These are phyloP conservation scores for Corinectria fuckeliana DNA, from an alignment of 2,329 filamentous ascomycete genomes.

Conservation along the genomic window DNA sequence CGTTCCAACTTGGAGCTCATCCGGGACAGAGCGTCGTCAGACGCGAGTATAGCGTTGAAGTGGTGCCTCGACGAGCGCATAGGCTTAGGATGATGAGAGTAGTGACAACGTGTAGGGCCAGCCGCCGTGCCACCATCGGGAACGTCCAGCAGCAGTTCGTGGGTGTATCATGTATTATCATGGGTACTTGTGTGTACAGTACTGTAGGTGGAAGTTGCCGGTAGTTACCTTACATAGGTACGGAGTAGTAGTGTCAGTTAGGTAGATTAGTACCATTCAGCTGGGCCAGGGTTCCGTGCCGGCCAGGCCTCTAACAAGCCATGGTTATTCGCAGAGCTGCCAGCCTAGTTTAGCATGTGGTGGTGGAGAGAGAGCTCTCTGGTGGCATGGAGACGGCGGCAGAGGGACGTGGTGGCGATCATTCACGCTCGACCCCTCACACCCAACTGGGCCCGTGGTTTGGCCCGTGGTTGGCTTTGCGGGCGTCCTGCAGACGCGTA, in stretches of 20 bases:
- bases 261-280: neutral
- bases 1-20: neutral
- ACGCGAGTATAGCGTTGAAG: neutral
- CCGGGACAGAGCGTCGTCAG: neutral
- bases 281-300: slow-evolving; percentile 5
- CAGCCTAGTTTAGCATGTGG: slow-evolving; percentile 4
- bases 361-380: slow-evolving; percentile 1
- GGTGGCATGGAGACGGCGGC: neutral
- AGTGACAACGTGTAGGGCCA: neutral
- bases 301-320: neutral
- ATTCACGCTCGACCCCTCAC: neutral
- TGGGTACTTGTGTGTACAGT: no score
- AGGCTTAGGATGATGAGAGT: neutral
- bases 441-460: no score
- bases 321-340: no score
- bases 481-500: neutral
- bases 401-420: slow-evolving; percentile 7
- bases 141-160: neutral
- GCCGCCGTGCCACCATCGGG: neutral
- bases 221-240: neutral
- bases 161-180: neutral
- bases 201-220: neutral
- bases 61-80: neutral
- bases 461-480: neutral
- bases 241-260: neutral